phyloP scores from a whole-genome alignment of 2,329 filamentous ascomycete genomes.

The Corniculantispora saksenae region DNA sequence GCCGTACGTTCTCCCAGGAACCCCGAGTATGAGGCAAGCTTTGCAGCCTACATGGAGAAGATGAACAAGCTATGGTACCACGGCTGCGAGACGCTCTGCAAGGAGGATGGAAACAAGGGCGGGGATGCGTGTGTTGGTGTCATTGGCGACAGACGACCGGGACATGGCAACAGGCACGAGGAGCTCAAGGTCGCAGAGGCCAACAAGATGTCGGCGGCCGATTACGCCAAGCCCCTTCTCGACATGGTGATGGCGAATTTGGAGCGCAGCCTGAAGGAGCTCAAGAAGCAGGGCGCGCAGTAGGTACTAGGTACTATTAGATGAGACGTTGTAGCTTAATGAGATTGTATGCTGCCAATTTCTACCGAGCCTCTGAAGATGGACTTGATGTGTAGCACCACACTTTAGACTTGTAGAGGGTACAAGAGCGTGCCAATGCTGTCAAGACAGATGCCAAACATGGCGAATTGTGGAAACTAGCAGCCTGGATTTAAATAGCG shows the following conservation, averaged over 20 bases:
- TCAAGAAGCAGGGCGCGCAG: neutral
- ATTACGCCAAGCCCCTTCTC: conserved; percentile 45
- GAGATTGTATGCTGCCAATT: too few relatives aligned
- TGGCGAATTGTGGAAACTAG: too few relatives aligned
- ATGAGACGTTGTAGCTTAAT: too few relatives aligned
- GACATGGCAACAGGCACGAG: conserved; percentile 28
- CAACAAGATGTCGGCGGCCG: conserved; percentile 37
- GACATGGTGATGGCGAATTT: conserved; percentile 39
- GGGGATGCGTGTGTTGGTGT: conserved; percentile 37
- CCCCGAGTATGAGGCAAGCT: conserved; percentile 2
- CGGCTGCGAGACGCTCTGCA: conserved; percentile 38
- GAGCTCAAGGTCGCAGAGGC: conserved; percentile 40
- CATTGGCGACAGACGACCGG: conserved; percentile 39
- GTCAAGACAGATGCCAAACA: too few relatives aligned
- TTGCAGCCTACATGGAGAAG: conserved; percentile 12
- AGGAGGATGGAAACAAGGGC: conserved; percentile 34
- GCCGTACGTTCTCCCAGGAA: neutral
- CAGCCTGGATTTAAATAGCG: neutral
- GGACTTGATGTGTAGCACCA: too few relatives aligned
- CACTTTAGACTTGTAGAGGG: too few relatives aligned
- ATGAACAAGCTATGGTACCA: conserved; percentile 38
- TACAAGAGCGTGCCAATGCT: too few relatives aligned
- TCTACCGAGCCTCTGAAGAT: too few relatives aligned
- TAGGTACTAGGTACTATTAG: neutral
- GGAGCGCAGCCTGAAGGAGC: conserved; percentile 11